Evolutionary conservation across 192 early-diverging fungal genomes (phyloP), one percentile per base, ranked within the genome.

Genomic region (Coemansia sp.): DNA sequence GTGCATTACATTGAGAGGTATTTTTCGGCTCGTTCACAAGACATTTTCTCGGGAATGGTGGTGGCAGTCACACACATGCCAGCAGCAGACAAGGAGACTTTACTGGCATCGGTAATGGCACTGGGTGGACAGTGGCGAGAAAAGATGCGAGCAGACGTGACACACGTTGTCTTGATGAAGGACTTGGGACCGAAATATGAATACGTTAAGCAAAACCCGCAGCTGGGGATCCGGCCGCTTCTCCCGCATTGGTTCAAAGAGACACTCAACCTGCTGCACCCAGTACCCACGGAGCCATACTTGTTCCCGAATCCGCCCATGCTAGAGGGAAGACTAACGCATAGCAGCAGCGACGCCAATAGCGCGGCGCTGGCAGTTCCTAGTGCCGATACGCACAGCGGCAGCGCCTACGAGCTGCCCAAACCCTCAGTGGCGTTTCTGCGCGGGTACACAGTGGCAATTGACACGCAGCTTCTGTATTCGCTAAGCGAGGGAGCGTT

Each of bases 211-310:
- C 43, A 63, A 36, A 65, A 79, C 48, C 75, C 73, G 16, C 79
- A 85, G 60, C 61, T 79, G 31, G 80, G 75, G n/a, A 83, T 90
- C 37, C 84, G 70, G 51, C 48, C 87, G 13, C 77, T 93, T 57
- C 68, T 93, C 28, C 90, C 90, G 38, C 88, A 91, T 53, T 93
- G 88, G 85, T 88, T 93, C 68, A 83, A 90, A 40, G 83, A 85
- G 40, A 87, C 86, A 59, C 71, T 89, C 26, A 86, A 84, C 42
- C 51, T 91, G 34, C 75, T 77, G 43, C 60, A 79, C 26, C 50
- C 66, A 16, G 68, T 89, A 45, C 73, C 83, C 0, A 85, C 86
- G 66, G 79, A 85, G 65, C 59, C 71, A 21, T 84, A 80, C 59
- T 16, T 71, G 59, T 84, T 83, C 55, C 85, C 82, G 7, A 59